phyloP scores from a whole-genome alignment of 176 grass and related monocot species.

The Cenchrus fungigraminus region DNA sequence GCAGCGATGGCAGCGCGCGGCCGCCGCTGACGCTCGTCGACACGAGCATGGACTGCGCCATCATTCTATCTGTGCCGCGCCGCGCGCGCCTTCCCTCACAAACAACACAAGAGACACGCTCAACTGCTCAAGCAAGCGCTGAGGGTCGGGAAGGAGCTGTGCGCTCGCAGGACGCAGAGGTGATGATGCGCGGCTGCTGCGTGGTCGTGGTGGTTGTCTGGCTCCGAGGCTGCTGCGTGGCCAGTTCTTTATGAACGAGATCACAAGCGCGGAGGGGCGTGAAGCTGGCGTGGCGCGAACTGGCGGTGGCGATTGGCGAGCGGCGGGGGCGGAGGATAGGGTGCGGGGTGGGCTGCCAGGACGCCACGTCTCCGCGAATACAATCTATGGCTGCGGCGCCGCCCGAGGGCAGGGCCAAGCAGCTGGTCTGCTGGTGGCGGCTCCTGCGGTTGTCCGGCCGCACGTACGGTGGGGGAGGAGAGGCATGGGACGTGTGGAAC shows the following conservation, averaged over 20 bases:
- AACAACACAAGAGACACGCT: not conserved
- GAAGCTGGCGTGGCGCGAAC: slow-evolving; percentile 28
- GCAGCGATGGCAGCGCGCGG: slow-evolving; percentile 40
- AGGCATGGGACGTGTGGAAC: not conserved
- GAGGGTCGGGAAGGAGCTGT: not conserved
- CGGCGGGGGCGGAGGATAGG: slow-evolving; percentile 53
- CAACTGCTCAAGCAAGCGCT: too few relatives aligned
- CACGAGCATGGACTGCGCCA: slow-evolving; percentile 92
- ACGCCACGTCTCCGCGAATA: slow-evolving; percentile 45
- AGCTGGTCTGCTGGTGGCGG: not conserved
- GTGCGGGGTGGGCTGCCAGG: slow-evolving; percentile 47
- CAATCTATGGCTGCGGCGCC: slow-evolving; percentile 24
- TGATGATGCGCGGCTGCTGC: not conserved
- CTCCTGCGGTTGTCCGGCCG: not conserved
- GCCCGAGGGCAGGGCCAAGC: not conserved
- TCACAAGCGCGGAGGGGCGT: not conserved
- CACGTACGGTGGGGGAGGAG: not conserved
- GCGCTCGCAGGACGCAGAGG: not conserved
- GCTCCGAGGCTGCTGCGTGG: not conserved
- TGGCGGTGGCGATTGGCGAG: slow-evolving; percentile 29
- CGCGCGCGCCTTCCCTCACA: not conserved
- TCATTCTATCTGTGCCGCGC: slow-evolving; percentile 21
- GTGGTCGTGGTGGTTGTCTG: not conserved
- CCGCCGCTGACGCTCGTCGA: slow-evolving; percentile 64
- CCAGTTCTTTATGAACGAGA: slow-evolving; percentile 41